A percentile compares a stretch with the other conserved stretches of the same genome.
Conservation (phyloP, 495 filamentous ascomycete species). For the Penicillium coprophilum region DNA sequence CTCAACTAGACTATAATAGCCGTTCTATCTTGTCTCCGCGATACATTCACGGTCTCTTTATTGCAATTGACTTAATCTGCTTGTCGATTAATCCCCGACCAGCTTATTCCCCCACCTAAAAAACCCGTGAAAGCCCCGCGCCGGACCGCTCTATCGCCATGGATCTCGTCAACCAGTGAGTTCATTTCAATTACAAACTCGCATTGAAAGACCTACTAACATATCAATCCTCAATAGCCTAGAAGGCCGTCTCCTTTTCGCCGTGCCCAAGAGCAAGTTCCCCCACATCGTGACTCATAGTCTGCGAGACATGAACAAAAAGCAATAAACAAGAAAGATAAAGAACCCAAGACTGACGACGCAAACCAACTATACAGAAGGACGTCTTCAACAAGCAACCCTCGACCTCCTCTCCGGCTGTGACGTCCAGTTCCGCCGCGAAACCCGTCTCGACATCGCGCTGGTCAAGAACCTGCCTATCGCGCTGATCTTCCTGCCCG, state of each 20-base stretch:
- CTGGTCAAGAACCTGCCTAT: slow-evolving; percentile 93
- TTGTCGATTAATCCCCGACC: background rate
- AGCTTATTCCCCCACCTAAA: background rate
- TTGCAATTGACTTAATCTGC: slow-evolving; percentile 18
- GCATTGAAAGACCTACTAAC: slow-evolving; percentile 6
- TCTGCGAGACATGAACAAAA: slow-evolving; percentile 5
- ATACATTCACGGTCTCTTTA: background rate
- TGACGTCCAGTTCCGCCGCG: slow-evolving; percentile 93
- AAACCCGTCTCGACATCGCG: slow-evolving; percentile 92
- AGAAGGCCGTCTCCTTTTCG: slow-evolving; percentile 91
- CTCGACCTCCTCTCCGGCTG: slow-evolving; percentile 88
- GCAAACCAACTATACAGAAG: slow-evolving; percentile 60
- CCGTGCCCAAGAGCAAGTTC: slow-evolving; percentile 90
- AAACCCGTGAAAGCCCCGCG: slow-evolving; percentile 30
- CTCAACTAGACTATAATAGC: slow-evolving; percentile 4
- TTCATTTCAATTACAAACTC: slow-evolving; percentile 26
- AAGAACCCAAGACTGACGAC: slow-evolving; percentile 18
- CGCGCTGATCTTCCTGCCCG: slow-evolving; percentile 95
- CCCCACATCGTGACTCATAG: slow-evolving; percentile 27
- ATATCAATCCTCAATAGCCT: slow-evolving; percentile 43
- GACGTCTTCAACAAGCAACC: slow-evolving; percentile 78
- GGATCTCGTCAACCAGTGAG: slow-evolving; percentile 86
- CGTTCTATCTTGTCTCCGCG: slow-evolving; percentile 1
- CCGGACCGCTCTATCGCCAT: slow-evolving; percentile 43
- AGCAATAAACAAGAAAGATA: slow-evolving; percentile 8